phyloP scores from a whole-genome alignment of 768 basidiomycete genomes.

The Boletus rubroflammeus region DNA sequence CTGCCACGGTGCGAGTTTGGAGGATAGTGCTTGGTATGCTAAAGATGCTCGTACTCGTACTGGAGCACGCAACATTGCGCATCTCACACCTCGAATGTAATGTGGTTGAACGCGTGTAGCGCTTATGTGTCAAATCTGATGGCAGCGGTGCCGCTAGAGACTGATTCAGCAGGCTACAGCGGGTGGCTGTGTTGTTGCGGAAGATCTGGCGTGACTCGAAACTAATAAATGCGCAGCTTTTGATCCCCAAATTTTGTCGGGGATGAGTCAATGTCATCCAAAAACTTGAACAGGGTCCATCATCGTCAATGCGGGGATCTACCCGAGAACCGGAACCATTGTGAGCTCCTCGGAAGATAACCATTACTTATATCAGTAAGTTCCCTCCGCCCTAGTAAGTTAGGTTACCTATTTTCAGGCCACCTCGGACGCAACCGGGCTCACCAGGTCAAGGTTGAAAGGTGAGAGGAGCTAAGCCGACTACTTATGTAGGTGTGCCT shows the following conservation, averaged over 20 bases:
- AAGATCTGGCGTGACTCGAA: not conserved
- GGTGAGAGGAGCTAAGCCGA: not conserved
- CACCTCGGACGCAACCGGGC: not conserved
- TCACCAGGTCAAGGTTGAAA: not conserved
- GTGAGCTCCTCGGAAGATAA: not conserved
- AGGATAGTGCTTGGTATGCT: not conserved
- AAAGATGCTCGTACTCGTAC: conserved; percentile 14
- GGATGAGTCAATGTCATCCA: not conserved
- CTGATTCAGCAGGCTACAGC: not conserved
- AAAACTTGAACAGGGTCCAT: not conserved
- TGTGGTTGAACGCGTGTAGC: not conserved
- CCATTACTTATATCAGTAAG: no score
- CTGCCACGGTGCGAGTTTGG: not conserved
- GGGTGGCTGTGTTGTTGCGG: conserved; percentile 9
- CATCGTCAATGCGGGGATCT: not conserved
- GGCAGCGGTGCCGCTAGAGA: conserved; percentile 1
- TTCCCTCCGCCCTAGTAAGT: not conserved
- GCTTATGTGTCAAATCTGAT: not conserved
- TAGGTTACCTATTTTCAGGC: not conserved
- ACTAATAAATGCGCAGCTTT: not conserved
- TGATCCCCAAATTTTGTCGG: not conserved
- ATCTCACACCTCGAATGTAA: conserved; percentile 28
- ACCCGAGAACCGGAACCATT: not conserved
- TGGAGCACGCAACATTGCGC: conserved; percentile 50
- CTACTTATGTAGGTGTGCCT: no score